Base-by-base conservation (phyloP, 2,329 filamentous ascomycete genomes). In the Penicillium oxalicum region DNA sequence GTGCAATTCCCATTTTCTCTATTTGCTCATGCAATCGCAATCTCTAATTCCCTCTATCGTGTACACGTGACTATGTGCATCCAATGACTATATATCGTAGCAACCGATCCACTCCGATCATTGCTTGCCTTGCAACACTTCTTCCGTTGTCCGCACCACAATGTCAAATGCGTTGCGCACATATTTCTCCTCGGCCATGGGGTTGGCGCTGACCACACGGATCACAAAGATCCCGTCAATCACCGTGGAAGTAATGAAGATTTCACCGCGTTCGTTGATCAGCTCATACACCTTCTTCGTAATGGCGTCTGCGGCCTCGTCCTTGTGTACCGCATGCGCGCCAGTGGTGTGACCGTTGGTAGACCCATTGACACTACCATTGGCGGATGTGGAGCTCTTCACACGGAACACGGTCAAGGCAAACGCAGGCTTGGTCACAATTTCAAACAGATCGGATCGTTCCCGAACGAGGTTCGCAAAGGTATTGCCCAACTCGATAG, bases 171-270 rank as follows among this genome's bases (percentile, higher is more conserved):
- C 82, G 52, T 76, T 77, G 52, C 81, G 74, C 4, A 96, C 70
- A 66, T 88, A 86, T 62, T 80, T 79, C 69, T 88, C 84, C 65
- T 91, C 83, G 0, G 84, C 81, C 36, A 80, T 74, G 25, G 79
- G 73, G 58, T 86, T 87, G 0, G 80, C 84, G 48, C 87, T 89
- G 24, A 91, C 85, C 34, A 96, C 81, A 0, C 91, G 77, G 52
- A 97, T 94, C 1, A 86, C 84, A 67, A 88, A 88, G 18, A 82
- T 75, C 1, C 82, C 86, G 7, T 80, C 81, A 9, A 95, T 77
- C 4, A 89, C 79, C 1, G 84, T 86, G 37, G 83, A 85, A 0
- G 90, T 96, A 25, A 96, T 72, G 69, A 88, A 96, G 48, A 95
- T 86, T 67, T 88, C 82, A 1, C 88, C 88, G 6, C 79, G 74